Evolutionary conservation across 1,284 basidiomycete genomes (phyloP).

Genomic region (Leccinum griseonigrum): DNA sequence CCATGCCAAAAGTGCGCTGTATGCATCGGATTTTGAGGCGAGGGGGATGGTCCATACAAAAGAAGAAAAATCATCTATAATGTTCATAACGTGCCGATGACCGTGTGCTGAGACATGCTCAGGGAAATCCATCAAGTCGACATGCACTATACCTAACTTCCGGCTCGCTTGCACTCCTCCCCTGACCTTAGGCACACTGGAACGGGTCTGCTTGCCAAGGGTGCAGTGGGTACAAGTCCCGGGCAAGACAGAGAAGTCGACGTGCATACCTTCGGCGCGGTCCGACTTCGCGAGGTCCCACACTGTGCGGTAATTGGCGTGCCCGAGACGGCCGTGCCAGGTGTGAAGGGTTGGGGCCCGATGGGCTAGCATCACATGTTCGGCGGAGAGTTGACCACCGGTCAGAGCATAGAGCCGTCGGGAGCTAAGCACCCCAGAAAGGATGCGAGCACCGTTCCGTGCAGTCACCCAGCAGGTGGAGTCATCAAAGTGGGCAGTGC

Average conservation of each 20-base stretch:
- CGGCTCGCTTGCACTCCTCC: not conserved
- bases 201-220: not conserved
- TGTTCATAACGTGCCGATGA: not conserved
- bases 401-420: no score
- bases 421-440: no score
- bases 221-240: not conserved
- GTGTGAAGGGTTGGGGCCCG: not conserved
- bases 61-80: not conserved
- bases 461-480: no score
- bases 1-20: not conserved
- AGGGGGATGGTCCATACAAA: not conserved
- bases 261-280: not conserved
- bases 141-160: not conserved
- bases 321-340: not conserved
- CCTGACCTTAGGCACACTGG: not conserved
- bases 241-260: not conserved
- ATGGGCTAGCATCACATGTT: not conserved
- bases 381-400: no score
- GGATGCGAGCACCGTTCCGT: no score
- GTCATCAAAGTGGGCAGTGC: no score
- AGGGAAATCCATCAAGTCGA: not conserved
- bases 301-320: not conserved
- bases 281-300: not conserved
- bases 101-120: not conserved
- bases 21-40: not conserved